phyloP scores from a whole-genome alignment of 164 flowering plant species.

The Vitis rotundifolia region DNA sequence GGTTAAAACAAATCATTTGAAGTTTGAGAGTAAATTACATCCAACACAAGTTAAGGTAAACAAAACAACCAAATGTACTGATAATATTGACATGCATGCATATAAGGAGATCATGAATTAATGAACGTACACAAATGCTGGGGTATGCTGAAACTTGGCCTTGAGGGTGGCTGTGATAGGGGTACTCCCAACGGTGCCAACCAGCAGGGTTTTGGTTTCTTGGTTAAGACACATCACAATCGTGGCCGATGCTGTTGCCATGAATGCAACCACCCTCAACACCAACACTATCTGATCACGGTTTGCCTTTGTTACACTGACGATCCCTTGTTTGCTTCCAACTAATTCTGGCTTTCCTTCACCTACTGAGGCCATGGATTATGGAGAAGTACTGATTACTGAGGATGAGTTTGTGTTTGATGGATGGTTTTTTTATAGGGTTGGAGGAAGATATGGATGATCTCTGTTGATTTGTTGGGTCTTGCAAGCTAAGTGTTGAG shows the following conservation, averaged over 20 bases:
- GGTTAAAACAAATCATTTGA: no score
- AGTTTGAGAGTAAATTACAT: no score
- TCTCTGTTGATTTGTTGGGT: slow-evolving; percentile 3
- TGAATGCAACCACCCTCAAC: slow-evolving; percentile 55
- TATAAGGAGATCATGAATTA: no score
- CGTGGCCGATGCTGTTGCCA: slow-evolving; percentile 62
- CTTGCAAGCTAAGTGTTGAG: slow-evolving; percentile 4
- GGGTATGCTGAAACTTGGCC: slow-evolving; percentile 78
- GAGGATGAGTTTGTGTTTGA: neutral
- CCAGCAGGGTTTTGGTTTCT: slow-evolving; percentile 53
- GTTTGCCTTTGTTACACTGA: neutral
- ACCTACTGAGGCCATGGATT: slow-evolving; percentile 25
- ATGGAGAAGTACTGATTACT: neutral
- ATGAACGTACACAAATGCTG: slow-evolving; percentile 66
- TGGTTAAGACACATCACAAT: slow-evolving; percentile 76
- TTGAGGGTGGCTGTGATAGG: slow-evolving; percentile 49
- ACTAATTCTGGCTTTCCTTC: slow-evolving; percentile 14
- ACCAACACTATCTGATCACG: slow-evolving; percentile 21
- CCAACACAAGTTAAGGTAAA: no score
- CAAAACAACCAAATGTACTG: no score
- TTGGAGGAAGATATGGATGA: neutral
- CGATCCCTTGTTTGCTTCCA: no score
- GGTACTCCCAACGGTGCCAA: slow-evolving; percentile 57
- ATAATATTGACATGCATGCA: no score
- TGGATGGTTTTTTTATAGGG: neutral